Percentiles rank a stretch among this genome's conserved stretches.
Conservation (phyloP, 2,329 filamentous ascomycete genomes). For the Pseudopyricularia javanii region DNA sequence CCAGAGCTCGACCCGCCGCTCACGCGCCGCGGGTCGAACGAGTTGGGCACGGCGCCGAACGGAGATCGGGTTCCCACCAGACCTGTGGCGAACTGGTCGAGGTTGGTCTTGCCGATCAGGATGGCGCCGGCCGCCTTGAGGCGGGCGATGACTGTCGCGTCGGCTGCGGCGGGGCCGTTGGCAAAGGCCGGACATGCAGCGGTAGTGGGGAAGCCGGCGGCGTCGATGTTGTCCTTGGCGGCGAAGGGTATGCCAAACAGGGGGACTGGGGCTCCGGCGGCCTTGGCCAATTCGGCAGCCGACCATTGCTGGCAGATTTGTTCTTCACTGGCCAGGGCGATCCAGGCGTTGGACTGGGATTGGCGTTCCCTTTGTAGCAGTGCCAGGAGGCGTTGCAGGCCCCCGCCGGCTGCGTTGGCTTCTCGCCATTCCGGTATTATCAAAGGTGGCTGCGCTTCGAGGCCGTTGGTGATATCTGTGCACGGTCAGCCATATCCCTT, state of each 20-base stretch:
- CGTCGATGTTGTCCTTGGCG: slow-evolving; percentile 43
- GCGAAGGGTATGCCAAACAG: slow-evolving; percentile 44
- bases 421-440: neutral
- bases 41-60: slow-evolving; percentile 33
- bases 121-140: slow-evolving; percentile 30
- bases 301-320: neutral
- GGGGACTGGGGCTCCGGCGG: slow-evolving; percentile 10
- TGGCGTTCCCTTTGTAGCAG: neutral
- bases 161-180: neutral
- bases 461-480: neutral
- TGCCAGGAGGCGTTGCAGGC: neutral
- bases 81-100: slow-evolving; percentile 52
- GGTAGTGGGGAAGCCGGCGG: slow-evolving; percentile 35
- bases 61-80: slow-evolving; percentile 46
- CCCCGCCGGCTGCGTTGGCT: neutral
- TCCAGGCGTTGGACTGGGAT: neutral
- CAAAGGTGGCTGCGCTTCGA: neutral
- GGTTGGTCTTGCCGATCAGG: slow-evolving; percentile 43
- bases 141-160: slow-evolving; percentile 20
- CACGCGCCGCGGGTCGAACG: slow-evolving; percentile 14
- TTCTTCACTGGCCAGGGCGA: neutral
- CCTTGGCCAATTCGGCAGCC: neutral
- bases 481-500: neutral
- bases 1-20: slow-evolving; percentile 44
- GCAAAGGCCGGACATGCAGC: slow-evolving; percentile 27